Base-by-base conservation (phyloP, 441 rosid species). In the Croton setiger region DNA sequence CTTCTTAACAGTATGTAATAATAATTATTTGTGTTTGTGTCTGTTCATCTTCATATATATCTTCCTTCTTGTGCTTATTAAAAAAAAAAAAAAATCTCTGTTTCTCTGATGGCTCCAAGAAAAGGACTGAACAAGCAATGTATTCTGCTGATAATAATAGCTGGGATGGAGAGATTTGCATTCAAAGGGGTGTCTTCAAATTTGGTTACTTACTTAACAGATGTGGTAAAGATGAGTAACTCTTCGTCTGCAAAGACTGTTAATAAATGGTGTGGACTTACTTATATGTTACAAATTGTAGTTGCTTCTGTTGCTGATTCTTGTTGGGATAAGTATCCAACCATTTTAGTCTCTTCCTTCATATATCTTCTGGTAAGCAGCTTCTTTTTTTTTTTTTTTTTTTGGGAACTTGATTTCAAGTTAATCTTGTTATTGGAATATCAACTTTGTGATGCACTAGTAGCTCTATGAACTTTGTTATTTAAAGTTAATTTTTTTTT, bases 151-250 rank as follows among this genome's bases (percentile, higher is more conserved):
- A 92, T 92, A 75, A 93, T 84, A 77, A 75, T 94, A 53, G 91
- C 93, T 53, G 99, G 97, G 2, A 85, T 87, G 63, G 99, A 94
- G 85, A 87, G 99, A 79, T 90, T 86, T 82, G 97, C 92, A 41
- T 94, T 87, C 86, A 94, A 94, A 78, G 99, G 99, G 70, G 96
- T 94, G 78, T 86, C 89, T 49, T 91, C 97, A 18, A 94, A 94
- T 78, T 81, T 94, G 63, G 96, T 94, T 64, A 94, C 97, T 11
- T 94, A 92, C 76, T 80, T 94, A 36, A 94, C 99, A 47, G 97
- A 90, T 63, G 84, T 81, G 4, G 89, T 87, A 49, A 85, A 83
- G 69, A 84, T 92, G 96, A 86, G 89, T 69, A 94, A 94, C 64
- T 92, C 98, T 7, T 76, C 87, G 18, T 97, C 98, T 51, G 98